Conservation (phyloP, 2,329 filamentous ascomycete genomes). For the Penicillium sp. region DNA sequence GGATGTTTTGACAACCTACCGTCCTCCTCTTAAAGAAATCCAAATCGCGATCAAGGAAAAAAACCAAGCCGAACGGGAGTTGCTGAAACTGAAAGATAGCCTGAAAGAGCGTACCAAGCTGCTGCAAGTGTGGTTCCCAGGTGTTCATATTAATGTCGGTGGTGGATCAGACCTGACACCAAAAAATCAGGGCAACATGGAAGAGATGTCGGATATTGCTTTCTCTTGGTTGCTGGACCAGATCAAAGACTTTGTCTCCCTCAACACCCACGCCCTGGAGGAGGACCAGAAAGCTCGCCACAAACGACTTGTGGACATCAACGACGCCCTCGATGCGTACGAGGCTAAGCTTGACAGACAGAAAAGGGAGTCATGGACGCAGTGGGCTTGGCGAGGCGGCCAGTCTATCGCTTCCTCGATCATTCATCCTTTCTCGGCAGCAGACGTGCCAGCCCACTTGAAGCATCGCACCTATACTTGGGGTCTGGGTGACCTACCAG, state of each 20-base stretch:
- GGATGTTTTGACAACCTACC: background rate
- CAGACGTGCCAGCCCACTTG: background rate
- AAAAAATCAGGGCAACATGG: slow-evolving; percentile 22
- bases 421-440: background rate
- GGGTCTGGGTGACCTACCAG: slow-evolving; percentile 14
- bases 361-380: background rate
- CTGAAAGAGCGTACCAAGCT: slow-evolving; percentile 31
- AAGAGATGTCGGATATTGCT: slow-evolving; percentile 25
- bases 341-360: background rate
- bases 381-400: slow-evolving; percentile 1
- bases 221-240: slow-evolving; percentile 27
- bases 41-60: background rate
- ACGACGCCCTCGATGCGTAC: background rate
- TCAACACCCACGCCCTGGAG: slow-evolving; percentile 9
- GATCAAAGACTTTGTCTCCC: slow-evolving; percentile 16
- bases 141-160: slow-evolving; percentile 55
- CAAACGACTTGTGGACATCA: slow-evolving; percentile 2
- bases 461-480: slow-evolving; percentile 12
- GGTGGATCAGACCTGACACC: slow-evolving; percentile 43
- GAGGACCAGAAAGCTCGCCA: slow-evolving; percentile 11
- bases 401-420: background rate
- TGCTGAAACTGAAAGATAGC: slow-evolving; percentile 2
- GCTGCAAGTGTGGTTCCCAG: slow-evolving; percentile 59
- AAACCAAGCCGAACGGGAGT: background rate
- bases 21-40: background rate